Base-by-base conservation (phyloP, 257 asterid genomes). In the Nicotiana paniculata region DNA sequence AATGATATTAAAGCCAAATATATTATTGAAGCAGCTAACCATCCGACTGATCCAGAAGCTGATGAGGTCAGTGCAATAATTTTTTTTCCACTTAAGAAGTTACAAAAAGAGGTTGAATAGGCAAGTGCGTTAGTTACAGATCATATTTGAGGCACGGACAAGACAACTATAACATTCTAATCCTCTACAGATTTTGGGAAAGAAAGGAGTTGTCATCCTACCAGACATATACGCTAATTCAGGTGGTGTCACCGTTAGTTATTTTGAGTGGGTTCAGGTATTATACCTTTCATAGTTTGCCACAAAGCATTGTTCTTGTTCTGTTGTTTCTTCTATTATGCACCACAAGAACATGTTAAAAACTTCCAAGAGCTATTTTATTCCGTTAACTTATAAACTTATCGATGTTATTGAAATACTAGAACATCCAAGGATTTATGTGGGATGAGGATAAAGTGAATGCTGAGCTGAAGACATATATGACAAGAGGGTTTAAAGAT, bases 231-330 rank as follows among this genome's bases (percentile, higher is more conserved):
- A 87, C 24, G 97, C 98, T 4, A 95, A 95, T 83, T 91, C 96
- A 0, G 98, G 98, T 6, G 79, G 79, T 74, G 79, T 74, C 39
- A 74, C 79, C 8, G 79, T 74, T 21, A 74, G 79, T 26, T 74
- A 95, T 82, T 95, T 95, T 28, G 98, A 95, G 88, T 95, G 97
- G 98, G 98, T 93, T 81, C 97, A 93, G 97, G 97, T 93, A 87
- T 48, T 21, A 74, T 74, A 48, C 79, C 78, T 43, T 26, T 24
- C 33, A 26, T 62, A 26, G 1, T 26, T 12, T 26, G 3, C 69
- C 69, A 4, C 17, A 2, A 28, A 63, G 37, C 37, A 9, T 24
- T 5, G 33, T 24, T 24, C 35, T 62, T 21, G 35, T 70, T 21
- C 37, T 39, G 58, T 21, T 3, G 48, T 21, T 43, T 11, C 24